A percentile compares a stretch with the other conserved stretches of the same genome.
Evolutionary conservation across 1,284 basidiomycete genomes (phyloP).

Genomic region (Tilletia horrida): DNA sequence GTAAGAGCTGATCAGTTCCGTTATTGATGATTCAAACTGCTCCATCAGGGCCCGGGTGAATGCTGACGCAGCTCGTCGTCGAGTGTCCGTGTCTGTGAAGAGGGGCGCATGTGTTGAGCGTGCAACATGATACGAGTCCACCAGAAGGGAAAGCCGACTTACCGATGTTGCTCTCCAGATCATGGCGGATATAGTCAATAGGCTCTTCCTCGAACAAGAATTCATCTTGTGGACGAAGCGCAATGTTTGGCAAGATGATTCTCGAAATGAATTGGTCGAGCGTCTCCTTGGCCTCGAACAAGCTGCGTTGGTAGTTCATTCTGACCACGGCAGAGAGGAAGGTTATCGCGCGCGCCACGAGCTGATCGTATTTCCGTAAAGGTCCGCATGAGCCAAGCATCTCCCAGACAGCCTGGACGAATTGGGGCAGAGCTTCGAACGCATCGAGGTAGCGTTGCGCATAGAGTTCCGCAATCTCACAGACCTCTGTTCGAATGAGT

Average conservation of each 20-base stretch:
- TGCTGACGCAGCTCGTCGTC: conserved; percentile 86
- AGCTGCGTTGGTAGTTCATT: conserved; percentile 62
- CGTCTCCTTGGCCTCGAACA: conserved; percentile 66
- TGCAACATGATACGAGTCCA: too few species aligned
- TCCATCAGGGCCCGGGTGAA: conserved; percentile 85
- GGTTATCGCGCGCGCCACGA: conserved; percentile 86
- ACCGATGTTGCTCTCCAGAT: conserved; percentile 67
- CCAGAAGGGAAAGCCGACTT: conserved; percentile 32
- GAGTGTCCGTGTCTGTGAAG: conserved; percentile 64
- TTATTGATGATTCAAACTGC: conserved; percentile 74
- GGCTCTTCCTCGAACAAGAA: conserved; percentile 98
- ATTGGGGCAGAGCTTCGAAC: conserved; percentile 72
- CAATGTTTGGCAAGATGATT: conserved; percentile 89
- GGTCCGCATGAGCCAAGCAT: conserved; percentile 74
- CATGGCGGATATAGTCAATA: conserved; percentile 86
- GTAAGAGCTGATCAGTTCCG: conserved; percentile 78
- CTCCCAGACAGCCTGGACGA: conserved; percentile 88
- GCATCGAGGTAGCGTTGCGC: conserved; percentile 87
- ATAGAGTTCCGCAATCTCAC: conserved; percentile 90
- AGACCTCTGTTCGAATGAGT: conserved; percentile 80
- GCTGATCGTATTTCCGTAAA: conserved; percentile 73
- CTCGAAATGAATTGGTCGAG: conserved; percentile 80
- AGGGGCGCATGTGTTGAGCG: too few species aligned
- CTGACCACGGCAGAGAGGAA: conserved; percentile 86
- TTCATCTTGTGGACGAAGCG: conserved; percentile 80